Percentiles rank a stretch among this genome's conserved stretches.
Evolutionary conservation across 139 green algal species (phyloP).

Genomic region (Ostreobium quekettii): DNA sequence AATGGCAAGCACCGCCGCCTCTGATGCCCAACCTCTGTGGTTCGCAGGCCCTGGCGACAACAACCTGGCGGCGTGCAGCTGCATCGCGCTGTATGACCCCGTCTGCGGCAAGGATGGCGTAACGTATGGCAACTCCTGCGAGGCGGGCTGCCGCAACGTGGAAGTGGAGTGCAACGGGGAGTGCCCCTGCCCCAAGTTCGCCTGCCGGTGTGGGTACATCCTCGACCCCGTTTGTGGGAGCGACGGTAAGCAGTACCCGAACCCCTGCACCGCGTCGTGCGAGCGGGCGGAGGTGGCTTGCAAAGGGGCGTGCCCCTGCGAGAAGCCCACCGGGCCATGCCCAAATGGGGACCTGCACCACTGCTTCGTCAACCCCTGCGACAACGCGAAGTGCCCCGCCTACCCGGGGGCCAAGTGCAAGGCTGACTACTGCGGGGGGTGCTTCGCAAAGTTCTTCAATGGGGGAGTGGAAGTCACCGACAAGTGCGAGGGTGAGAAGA

Average conservation of each 20-base stretch:
- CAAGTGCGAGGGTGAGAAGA: too few species aligned
- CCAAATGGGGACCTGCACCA: too few species aligned
- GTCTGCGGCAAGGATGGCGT: slow-evolving; percentile 31
- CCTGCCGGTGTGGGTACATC: neutral
- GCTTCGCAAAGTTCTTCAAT: slow-evolving; percentile 12
- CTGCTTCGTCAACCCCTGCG: slow-evolving; percentile 8
- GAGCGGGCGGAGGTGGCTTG: neutral
- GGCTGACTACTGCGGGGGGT: slow-evolving; percentile 6
- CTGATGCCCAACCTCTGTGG: too few species aligned
- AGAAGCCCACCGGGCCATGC: too few species aligned
- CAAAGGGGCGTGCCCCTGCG: neutral
- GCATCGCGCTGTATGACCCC: slow-evolving; percentile 23
- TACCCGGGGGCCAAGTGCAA: slow-evolving; percentile 7
- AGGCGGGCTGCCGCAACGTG: slow-evolving; percentile 18
- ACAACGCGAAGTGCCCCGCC: neutral
- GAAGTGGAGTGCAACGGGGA: slow-evolving; percentile 17
- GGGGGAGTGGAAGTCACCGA: too few species aligned
- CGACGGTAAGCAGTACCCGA: slow-evolving; percentile 10
- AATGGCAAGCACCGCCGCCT: too few species aligned
- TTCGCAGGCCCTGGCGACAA: too few species aligned
- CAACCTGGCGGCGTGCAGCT: too few species aligned
- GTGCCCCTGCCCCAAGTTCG: too few species aligned
- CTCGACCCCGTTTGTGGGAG: slow-evolving; percentile 9
- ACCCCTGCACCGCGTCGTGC: neutral
- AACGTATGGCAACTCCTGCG: slow-evolving; percentile 28